phyloP scores from a whole-genome alignment of 768 basidiomycete species.

The Mycena chlorophos region DNA sequence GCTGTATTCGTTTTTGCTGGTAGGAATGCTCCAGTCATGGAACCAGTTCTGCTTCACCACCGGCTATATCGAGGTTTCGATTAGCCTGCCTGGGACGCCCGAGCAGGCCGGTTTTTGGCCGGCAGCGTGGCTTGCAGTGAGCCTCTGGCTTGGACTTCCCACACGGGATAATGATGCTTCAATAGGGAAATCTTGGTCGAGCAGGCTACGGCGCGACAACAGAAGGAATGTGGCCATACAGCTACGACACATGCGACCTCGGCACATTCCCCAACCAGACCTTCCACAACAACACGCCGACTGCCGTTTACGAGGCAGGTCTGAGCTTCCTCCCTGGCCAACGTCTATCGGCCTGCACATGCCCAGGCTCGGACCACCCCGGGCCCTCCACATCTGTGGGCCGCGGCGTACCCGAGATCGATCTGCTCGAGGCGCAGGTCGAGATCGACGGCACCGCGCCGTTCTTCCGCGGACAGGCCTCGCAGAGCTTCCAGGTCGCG shows the following conservation, averaged over 20 bases:
- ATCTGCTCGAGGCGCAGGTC: constrained; percentile 70
- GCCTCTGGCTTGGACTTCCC: constrained; percentile 8
- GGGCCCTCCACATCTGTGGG: constrained; percentile 57
- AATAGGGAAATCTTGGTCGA: constrained; percentile 60
- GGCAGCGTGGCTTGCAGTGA: constrained; percentile 35
- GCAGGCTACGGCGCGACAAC: constrained; percentile 73
- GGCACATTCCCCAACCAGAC: constrained; percentile 71
- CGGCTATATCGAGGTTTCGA: constrained; percentile 62
- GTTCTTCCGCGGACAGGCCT: constrained; percentile 48
- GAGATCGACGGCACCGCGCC: constrained; percentile 31
- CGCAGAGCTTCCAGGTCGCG: constrained; percentile 62
- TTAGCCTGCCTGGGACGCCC: constrained; percentile 53
- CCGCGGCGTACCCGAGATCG: constrained; percentile 75
- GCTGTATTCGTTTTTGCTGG: background rate
- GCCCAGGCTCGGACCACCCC: constrained; percentile 65
- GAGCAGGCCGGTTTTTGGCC: constrained; percentile 61
- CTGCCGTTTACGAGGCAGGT: constrained; percentile 41
- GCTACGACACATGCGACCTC: constrained; percentile 63
- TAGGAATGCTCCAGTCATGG: constrained; percentile 66
- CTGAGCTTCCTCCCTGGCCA: constrained; percentile 72
- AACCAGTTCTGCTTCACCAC: constrained; percentile 80
- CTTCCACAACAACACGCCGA: constrained; percentile 43
- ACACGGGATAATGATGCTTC: constrained; percentile 55
- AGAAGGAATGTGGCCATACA: constrained; percentile 45
- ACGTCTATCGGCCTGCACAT: constrained; percentile 68